These are phyloP conservation scores for Saturnispora silvae DNA, from an alignment of 805 yeast genomes.

Conservation along the genomic window DNA sequence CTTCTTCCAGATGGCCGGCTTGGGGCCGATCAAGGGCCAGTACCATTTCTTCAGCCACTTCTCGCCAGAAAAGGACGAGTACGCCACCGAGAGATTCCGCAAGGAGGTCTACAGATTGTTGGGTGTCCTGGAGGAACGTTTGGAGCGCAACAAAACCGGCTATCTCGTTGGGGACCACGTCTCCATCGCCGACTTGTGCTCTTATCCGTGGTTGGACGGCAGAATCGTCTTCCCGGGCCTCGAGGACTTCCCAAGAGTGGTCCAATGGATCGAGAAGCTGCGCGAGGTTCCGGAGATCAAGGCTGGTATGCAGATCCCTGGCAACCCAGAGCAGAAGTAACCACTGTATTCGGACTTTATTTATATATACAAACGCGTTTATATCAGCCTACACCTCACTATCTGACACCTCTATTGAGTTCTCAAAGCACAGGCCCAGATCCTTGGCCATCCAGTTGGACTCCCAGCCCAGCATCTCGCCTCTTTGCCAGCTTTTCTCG, in stretches of 20 bases:
- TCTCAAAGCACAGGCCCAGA: slow-evolving; percentile 1
- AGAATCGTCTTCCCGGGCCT: slow-evolving; percentile 11
- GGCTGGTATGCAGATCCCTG: slow-evolving; percentile 20
- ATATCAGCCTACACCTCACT: too few species aligned
- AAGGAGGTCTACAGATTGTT: slow-evolving; percentile 43
- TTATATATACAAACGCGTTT: too few species aligned
- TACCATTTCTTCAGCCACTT: slow-evolving; percentile 35
- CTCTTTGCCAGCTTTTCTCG: slow-evolving; percentile 30
- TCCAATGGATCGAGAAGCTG: slow-evolving; percentile 32
- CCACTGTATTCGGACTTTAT: too few species aligned
- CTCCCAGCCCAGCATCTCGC: slow-evolving; percentile 22
- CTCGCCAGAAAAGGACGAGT: slow-evolving; percentile 43
- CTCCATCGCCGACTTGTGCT: slow-evolving; percentile 47
- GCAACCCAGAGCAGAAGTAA: not conserved
- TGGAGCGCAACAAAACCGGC: slow-evolving; percentile 37
- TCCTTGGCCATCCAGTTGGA: slow-evolving; percentile 7
- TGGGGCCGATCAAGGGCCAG: slow-evolving; percentile 59
- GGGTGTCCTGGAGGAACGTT: slow-evolving; percentile 42
- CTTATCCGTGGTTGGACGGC: slow-evolving; percentile 35
- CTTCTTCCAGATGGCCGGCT: slow-evolving; percentile 46
- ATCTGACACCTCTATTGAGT: too few species aligned
- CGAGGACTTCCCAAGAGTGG: slow-evolving; percentile 29
- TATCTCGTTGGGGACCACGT: slow-evolving; percentile 52
- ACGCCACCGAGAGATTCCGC: slow-evolving; percentile 41
- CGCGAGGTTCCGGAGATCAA: slow-evolving; percentile 25